phyloP scores from a whole-genome alignment of 352 stramenopile genomes.

The Phytophthora ramorum region DNA sequence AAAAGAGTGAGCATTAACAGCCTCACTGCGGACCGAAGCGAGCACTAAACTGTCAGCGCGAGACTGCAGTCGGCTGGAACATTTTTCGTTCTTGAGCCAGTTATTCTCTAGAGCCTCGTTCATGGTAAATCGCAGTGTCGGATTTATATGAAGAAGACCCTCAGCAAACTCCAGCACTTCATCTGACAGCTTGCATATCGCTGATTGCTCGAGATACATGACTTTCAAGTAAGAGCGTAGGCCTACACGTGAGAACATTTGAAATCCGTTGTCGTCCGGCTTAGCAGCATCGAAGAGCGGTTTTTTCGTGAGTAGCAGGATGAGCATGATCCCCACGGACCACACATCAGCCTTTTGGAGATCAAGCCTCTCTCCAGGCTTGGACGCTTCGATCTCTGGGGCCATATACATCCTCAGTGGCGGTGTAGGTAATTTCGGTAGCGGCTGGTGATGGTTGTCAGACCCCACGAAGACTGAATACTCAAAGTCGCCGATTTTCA shows the following conservation, averaged over 20 bases:
- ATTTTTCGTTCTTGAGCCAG: conserved; percentile 51
- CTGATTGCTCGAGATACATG: conserved; percentile 72
- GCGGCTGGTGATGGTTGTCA: conserved; percentile 43
- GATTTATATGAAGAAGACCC: conserved; percentile 86
- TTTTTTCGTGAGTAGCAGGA: conserved; percentile 64
- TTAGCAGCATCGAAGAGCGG: conserved; percentile 59
- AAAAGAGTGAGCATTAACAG: conserved; percentile 8
- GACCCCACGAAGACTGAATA: conserved; percentile 63
- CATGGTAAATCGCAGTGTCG: conserved; percentile 77
- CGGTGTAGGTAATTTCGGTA: conserved; percentile 32
- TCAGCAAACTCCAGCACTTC: conserved; percentile 82
- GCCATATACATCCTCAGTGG: conserved; percentile 60
- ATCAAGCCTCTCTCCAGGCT: conserved; percentile 41
- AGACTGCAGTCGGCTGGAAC: conserved; percentile 6
- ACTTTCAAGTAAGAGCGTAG: conserved; percentile 60
- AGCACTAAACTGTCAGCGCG: conserved; percentile 11
- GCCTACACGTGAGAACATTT: conserved; percentile 56
- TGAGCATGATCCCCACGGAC: conserved; percentile 64
- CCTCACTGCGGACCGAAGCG: conserved; percentile 19
- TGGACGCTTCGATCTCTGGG: conserved; percentile 50
- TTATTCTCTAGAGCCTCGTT: conserved; percentile 67
- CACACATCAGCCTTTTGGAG: conserved; percentile 67
- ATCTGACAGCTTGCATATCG: conserved; percentile 61
- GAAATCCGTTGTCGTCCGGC: conserved; percentile 56
- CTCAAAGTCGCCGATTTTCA: conserved; percentile 81